Evolutionary conservation across 768 basidiomycete genomes (phyloP).

Genomic region (Gymnopilus dilepis): DNA sequence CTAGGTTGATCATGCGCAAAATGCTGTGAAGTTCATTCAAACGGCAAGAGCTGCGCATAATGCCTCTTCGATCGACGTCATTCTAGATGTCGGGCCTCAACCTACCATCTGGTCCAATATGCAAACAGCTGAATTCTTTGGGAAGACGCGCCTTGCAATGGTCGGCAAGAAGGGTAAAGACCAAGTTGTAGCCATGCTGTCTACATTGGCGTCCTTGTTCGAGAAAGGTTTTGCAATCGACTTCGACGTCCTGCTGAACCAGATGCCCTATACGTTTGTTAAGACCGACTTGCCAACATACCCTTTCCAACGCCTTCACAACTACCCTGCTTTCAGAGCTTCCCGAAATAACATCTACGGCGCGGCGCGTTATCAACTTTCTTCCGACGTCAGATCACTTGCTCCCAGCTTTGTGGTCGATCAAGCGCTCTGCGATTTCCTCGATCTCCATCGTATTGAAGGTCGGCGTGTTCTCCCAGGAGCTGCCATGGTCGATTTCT

Average conservation of each 20-base stretch:
- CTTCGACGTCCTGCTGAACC: constrained; percentile 29
- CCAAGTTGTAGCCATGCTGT: constrained; percentile 36
- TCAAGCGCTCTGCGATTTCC: constrained; percentile 31
- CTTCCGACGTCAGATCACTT: background rate
- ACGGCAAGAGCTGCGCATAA: constrained; percentile 30
- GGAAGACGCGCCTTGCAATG: constrained; percentile 29
- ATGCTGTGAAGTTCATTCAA: constrained; percentile 36
- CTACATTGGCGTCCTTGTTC: constrained; percentile 32
- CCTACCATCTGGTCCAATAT: constrained; percentile 38
- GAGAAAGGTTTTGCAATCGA: constrained; percentile 34
- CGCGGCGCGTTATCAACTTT: constrained; percentile 16
- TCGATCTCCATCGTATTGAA: constrained; percentile 40
- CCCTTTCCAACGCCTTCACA: constrained; percentile 40
- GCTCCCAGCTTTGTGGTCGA: constrained; percentile 31
- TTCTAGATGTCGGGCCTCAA: constrained; percentile 41
- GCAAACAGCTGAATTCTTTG: constrained; percentile 30
- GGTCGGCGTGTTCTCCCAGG: constrained; percentile 40
- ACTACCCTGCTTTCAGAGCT: constrained; percentile 37
- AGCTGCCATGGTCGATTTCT: constrained; percentile 39
- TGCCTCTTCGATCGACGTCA: constrained; percentile 28
- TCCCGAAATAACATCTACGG: constrained; percentile 30
- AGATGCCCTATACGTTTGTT: constrained; percentile 27
- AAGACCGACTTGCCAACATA: constrained; percentile 39
- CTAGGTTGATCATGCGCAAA: constrained; percentile 40
- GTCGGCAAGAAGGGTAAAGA: constrained; percentile 37